A percentile compares a stretch with the other conserved stretches of the same genome.
Conservation (phyloP, 495 filamentous ascomycete genomes). For the Aspergillus asperescens region DNA sequence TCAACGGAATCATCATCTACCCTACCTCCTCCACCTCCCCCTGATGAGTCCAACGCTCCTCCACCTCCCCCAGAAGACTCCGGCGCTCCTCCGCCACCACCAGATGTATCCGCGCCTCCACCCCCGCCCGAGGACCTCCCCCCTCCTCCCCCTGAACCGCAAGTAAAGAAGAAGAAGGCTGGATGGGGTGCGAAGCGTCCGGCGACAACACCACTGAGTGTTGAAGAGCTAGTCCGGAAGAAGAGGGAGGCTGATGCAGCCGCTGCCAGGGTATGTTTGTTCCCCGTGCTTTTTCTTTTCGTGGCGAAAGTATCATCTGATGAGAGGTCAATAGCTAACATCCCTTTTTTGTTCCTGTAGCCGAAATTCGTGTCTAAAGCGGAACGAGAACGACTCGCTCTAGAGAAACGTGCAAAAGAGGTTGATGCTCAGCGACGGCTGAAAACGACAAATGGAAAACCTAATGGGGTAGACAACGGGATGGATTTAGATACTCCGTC, state of each 20-base stretch:
- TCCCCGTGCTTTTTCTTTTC: background rate
- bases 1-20: constrained; percentile 16
- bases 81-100: constrained; percentile 41
- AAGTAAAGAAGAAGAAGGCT: constrained; percentile 49
- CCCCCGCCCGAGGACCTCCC: constrained; percentile 51
- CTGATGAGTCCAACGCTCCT: constrained; percentile 40
- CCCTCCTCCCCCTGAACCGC: constrained; percentile 46
- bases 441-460: constrained; percentile 17
- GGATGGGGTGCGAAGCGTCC: constrained; percentile 47
- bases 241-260: constrained; percentile 76
- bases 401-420: constrained; percentile 82
- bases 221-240: constrained; percentile 71
- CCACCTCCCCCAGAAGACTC: constrained; percentile 52
- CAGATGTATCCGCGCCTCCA: constrained; percentile 45
- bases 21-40: constrained; percentile 30
- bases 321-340: constrained; percentile 15
- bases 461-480: constrained; percentile 28
- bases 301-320: background rate
- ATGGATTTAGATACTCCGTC: constrained; percentile 22
- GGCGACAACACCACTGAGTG: constrained; percentile 54
- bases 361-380: constrained; percentile 91
- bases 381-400: constrained; percentile 76
- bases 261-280: constrained; percentile 58
- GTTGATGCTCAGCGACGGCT: constrained; percentile 60
- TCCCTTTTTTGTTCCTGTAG: constrained; percentile 37